Conservation (phyloP, 129 eudicot genomes). For the Flaveria bidentis region DNA sequence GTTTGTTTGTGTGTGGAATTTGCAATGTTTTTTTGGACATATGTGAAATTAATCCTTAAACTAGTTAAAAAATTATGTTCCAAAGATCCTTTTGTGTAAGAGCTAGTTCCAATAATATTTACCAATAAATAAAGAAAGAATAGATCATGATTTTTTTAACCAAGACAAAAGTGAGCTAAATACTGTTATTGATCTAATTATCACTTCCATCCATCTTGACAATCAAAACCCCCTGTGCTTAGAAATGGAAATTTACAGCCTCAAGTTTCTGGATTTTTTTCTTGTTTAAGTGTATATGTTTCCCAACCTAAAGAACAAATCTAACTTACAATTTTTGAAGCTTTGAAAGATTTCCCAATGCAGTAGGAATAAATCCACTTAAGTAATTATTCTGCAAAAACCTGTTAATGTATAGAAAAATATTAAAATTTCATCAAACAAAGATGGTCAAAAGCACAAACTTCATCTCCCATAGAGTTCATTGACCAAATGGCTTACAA, state of each 20-base stretch:
- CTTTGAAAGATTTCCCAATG: slow-evolving; percentile 70
- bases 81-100: slow-evolving; percentile 10
- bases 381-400: slow-evolving; percentile 88
- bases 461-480: slow-evolving; percentile 17
- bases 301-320: slow-evolving; percentile 11
- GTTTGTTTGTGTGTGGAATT: background rate
- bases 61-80: background rate
- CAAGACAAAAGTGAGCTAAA: too few relatives aligned
- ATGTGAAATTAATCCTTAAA: background rate
- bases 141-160: too few relatives aligned
- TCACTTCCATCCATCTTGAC: slow-evolving; percentile 4
- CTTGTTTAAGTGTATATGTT: background rate
- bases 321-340: slow-evolving; percentile 71
- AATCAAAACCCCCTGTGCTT: slow-evolving; percentile 4
- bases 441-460: slow-evolving; percentile 12
- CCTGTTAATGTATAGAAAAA: slow-evolving; percentile 43
- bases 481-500: slow-evolving; percentile 54
- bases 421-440: slow-evolving; percentile 1
- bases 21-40: background rate
- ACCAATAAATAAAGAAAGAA: too few relatives aligned
- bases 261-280: slow-evolving; percentile 8
- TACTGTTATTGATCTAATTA: background rate
- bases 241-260: slow-evolving; percentile 7
- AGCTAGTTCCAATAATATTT: background rate
- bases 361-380: slow-evolving; percentile 80